These are phyloP conservation scores for Hanseniaspora lindneri DNA, from an alignment of 805 yeast genomes.

Conservation along the genomic window DNA sequence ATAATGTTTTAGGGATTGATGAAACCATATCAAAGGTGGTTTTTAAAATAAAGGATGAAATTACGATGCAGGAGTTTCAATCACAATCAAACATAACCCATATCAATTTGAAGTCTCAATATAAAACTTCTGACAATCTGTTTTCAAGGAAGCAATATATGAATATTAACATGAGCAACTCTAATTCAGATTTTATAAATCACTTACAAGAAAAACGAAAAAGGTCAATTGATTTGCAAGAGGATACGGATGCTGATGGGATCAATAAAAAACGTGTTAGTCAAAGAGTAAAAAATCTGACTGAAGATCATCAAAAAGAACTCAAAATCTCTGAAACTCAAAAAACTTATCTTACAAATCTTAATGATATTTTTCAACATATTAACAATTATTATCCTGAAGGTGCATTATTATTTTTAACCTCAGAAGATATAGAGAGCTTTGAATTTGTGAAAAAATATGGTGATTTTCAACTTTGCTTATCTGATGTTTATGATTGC, in stretches of 20 bases:
- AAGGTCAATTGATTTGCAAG: background rate
- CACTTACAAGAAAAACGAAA: background rate
- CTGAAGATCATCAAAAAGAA: slow-evolving; percentile 7
- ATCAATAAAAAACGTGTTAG: slow-evolving; percentile 1
- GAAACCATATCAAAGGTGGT: slow-evolving; percentile 4
- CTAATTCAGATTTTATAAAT: no score
- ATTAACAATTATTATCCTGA: background rate
- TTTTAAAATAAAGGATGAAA: background rate
- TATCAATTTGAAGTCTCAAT: no score
- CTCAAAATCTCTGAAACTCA: background rate
- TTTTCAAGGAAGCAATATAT: no score
- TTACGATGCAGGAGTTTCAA: background rate
- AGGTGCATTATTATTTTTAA: background rate
- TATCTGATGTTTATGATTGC: slow-evolving; percentile 28
- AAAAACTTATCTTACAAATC: background rate
- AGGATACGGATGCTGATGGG: background rate
- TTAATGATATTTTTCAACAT: background rate
- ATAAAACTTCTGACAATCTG: no score
- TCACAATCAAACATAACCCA: background rate
- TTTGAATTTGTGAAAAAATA: slow-evolving; percentile 4
- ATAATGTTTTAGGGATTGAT: slow-evolving; percentile 1
- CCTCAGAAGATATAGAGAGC: background rate
- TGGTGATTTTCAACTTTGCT: slow-evolving; percentile 9
- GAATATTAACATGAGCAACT: no score
- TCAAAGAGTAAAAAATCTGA: slow-evolving; percentile 7